Conservation (phyloP, 2,329 filamentous ascomycete genomes). For the Colletotrichum caudatum region DNA sequence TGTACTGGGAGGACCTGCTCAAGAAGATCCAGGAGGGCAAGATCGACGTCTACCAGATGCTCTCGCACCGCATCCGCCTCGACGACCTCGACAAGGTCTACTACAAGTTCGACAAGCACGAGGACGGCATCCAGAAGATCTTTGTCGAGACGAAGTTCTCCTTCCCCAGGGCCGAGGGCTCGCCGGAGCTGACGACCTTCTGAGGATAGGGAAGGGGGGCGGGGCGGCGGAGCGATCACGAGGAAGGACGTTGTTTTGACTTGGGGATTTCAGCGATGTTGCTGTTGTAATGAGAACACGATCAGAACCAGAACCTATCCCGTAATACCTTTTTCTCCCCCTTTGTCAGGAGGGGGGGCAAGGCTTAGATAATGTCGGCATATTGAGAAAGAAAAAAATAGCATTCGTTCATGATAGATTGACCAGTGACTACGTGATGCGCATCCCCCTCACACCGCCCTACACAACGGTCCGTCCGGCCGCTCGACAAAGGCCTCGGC, state of each 20-base stretch:
- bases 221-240: too few relatives aligned
- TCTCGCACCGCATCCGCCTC: slow-evolving; percentile 80
- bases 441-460: not conserved
- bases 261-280: not conserved
- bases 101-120: slow-evolving; percentile 68
- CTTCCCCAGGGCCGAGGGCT: slow-evolving; percentile 57
- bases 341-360: too few relatives aligned
- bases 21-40: slow-evolving; percentile 73
- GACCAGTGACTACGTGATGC: too few relatives aligned
- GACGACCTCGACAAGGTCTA: slow-evolving; percentile 80
- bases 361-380: too few relatives aligned
- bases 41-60: slow-evolving; percentile 83
- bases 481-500: slow-evolving; percentile 49
- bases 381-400: too few relatives aligned
- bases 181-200: slow-evolving; percentile 59
- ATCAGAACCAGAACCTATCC: too few relatives aligned
- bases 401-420: too few relatives aligned
- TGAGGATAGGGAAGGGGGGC: slow-evolving; percentile 26
- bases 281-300: slow-evolving; percentile 3
- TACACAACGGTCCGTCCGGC: slow-evolving; percentile 44
- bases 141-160: slow-evolving; percentile 73
- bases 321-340: too few relatives aligned
- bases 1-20: slow-evolving; percentile 86
- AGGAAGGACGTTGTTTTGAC: not conserved
- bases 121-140: slow-evolving; percentile 85